Evolutionary conservation across 192 early-diverging fungal species (phyloP), one percentile per base, ranked within the genome.

Genomic region (Umbelopsis sp.): DNA sequence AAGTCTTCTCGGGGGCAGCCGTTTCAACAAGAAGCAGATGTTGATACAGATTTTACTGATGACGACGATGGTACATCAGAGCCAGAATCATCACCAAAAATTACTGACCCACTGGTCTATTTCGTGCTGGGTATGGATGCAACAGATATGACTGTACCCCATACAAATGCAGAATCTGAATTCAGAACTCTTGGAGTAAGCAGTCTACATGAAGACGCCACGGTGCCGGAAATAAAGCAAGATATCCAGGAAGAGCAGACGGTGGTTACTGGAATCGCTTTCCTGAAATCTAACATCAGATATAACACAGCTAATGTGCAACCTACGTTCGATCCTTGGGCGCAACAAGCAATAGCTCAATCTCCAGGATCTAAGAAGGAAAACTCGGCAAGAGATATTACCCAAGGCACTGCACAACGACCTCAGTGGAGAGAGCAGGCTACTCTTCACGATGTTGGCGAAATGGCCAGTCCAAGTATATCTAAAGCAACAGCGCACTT

Each of bases 41-140:
- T 8, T 1, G 45, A 62, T 21, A 59, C 47, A 36, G 45, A 31
- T 22, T 41, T 11, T 6, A 41, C 1, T 6, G 44, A 5, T 32
- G 69, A 54, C 3, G 69, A 47, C 22, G 25, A 67, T 11, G 38
- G 20, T 24, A 34, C 50, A 16, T 47, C 45, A n/a, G 49, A 53
- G 17, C 20, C 31, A 20, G 56, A 12, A 32, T 32, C 26, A 34
- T 5, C 56, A 17, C 47, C 16, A 4, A 62, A n/a, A 16, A 34
- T 34, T 20, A 32, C 34, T 34, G 56, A 62, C 20, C 56, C 56
- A 62, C 26, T 62, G 56, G n/a, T 11, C 10, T 62, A 29, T 34
- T 62, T 62, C 56, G 56, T 62, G 17, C 29, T 62, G 56, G 56
- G 56, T 31, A 62, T 62, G 56, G 56, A 62, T 34, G 56, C 56